Percentiles rank a stretch among this genome's conserved stretches.
phyloP scores from a whole-genome alignment of 2,329 filamentous ascomycete genomes.

The Juglanconis sp. region DNA sequence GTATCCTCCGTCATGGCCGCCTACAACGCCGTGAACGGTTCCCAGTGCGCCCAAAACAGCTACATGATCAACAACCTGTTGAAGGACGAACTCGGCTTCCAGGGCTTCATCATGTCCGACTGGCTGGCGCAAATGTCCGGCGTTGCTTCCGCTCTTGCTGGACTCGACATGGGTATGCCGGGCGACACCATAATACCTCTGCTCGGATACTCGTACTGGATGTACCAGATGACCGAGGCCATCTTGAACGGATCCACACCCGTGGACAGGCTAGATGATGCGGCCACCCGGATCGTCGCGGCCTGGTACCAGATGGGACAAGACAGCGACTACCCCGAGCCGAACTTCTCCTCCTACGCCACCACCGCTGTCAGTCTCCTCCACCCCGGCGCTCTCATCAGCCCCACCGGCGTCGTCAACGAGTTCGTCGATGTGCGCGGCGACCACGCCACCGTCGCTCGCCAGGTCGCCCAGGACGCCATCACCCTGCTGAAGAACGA shows the following conservation, averaged over 20 bases:
- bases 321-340: constrained; percentile 52
- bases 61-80: constrained; percentile 71
- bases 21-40: constrained; percentile 74
- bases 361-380: constrained; percentile 50
- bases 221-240: constrained; percentile 50
- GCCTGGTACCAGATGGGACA: constrained; percentile 59
- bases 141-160: constrained; percentile 69
- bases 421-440: constrained; percentile 63
- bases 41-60: constrained; percentile 76
- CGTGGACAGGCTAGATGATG: constrained; percentile 53
- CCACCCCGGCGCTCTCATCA: constrained; percentile 56
- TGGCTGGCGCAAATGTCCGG: constrained; percentile 77
- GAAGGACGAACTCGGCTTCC: constrained; percentile 77
- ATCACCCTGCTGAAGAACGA: constrained; percentile 64
- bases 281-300: constrained; percentile 55
- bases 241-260: constrained; percentile 57
- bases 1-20: constrained; percentile 64
- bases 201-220: constrained; percentile 52
- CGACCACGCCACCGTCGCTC: constrained; percentile 48
- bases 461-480: constrained; percentile 53
- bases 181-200: constrained; percentile 58
- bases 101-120: constrained; percentile 78
- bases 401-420: constrained; percentile 62
- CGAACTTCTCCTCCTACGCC: constrained; percentile 60
- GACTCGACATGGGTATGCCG: constrained; percentile 63